Evolutionary conservation across 2,329 filamentous ascomycete genomes (phyloP).

Genomic region (Pseudogymnoascus sp.): DNA sequence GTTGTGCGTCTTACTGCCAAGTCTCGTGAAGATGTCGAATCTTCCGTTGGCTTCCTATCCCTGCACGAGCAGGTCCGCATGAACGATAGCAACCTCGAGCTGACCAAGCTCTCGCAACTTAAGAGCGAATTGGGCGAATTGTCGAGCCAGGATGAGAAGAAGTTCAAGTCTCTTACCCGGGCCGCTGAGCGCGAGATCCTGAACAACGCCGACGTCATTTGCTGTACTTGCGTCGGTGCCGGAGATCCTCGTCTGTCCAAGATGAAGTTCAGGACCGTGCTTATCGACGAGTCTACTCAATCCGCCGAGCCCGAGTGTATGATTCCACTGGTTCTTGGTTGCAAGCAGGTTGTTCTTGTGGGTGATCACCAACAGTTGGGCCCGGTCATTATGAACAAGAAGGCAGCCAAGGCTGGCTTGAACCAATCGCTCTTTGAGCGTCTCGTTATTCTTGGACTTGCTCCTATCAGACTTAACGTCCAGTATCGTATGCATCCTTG

Average conservation of each 20-base stretch:
- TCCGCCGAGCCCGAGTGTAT: slow-evolving; percentile 98
- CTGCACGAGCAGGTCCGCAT: slow-evolving; percentile 95
- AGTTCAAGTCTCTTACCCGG: slow-evolving; percentile 91
- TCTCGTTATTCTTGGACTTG: slow-evolving; percentile 81
- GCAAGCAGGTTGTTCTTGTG: slow-evolving; percentile 97
- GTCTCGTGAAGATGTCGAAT: slow-evolving; percentile 96
- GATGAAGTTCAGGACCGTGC: slow-evolving; percentile 95
- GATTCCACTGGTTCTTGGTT: slow-evolving; percentile 93
- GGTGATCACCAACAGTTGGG: slow-evolving; percentile 97
- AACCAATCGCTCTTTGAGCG: slow-evolving; percentile 99
- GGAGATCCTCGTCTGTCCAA: slow-evolving; percentile 92
- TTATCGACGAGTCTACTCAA: slow-evolving; percentile 97
- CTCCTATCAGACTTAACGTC: slow-evolving; percentile 87
- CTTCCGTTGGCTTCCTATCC: slow-evolving; percentile 91
- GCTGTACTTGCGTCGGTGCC: slow-evolving; percentile 96
- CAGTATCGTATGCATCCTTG: slow-evolving; percentile 99
- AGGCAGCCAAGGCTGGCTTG: slow-evolving; percentile 91
- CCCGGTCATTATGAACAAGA: slow-evolving; percentile 99
- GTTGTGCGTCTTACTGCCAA: slow-evolving; percentile 98
- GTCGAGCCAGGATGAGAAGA: slow-evolving; percentile 95
- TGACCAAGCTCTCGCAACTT: slow-evolving; percentile 85
- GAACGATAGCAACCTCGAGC: slow-evolving; percentile 91
- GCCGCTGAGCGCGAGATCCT: slow-evolving; percentile 92
- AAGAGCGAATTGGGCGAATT: slow-evolving; percentile 88
- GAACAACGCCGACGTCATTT: slow-evolving; percentile 92